Conservation (phyloP, 2,329 filamentous ascomycete genomes). For the Penicillium olsonii region DNA sequence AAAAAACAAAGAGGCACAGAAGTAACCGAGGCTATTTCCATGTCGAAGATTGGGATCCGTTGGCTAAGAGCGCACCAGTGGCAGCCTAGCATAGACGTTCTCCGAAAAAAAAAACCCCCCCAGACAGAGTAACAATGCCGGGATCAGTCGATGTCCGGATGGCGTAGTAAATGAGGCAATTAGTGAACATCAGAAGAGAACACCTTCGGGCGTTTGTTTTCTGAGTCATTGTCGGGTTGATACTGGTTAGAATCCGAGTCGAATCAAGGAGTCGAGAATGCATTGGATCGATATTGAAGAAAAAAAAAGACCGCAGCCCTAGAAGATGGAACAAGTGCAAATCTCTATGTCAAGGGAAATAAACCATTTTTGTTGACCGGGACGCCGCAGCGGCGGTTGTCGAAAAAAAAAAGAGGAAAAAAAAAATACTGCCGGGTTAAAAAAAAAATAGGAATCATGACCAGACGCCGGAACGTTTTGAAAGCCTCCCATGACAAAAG, state of each 20-base stretch:
- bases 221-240: conserved; percentile 27
- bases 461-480: conserved; percentile 40
- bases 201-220: conserved; percentile 21
- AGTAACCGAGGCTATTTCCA: conserved; percentile 8
- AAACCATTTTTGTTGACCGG: conserved; percentile 29
- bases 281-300: conserved; percentile 21
- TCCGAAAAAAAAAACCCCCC: not conserved
- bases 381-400: conserved; percentile 32
- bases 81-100: not conserved
- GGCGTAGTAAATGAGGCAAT: too few relatives aligned
- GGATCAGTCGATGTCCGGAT: conserved; percentile 2
- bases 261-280: conserved; percentile 14
- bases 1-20: conserved; percentile 6
- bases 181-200: conserved; percentile 22
- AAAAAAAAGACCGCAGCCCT: conserved; percentile 5
- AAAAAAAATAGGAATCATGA: conserved; percentile 32
- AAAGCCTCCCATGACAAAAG: conserved; percentile 30
- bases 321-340: conserved; percentile 17
- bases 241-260: conserved; percentile 30
- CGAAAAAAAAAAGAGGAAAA: conserved; percentile 27
- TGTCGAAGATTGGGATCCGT: not conserved
- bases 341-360: conserved; percentile 38
- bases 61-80: not conserved
- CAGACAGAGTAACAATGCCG: conserved; percentile 6
- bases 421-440: conserved; percentile 28